These are phyloP conservation scores for Trichoderma aggressivum DNA, from an alignment of 2,329 filamentous ascomycete genomes.

Conservation along the genomic window DNA sequence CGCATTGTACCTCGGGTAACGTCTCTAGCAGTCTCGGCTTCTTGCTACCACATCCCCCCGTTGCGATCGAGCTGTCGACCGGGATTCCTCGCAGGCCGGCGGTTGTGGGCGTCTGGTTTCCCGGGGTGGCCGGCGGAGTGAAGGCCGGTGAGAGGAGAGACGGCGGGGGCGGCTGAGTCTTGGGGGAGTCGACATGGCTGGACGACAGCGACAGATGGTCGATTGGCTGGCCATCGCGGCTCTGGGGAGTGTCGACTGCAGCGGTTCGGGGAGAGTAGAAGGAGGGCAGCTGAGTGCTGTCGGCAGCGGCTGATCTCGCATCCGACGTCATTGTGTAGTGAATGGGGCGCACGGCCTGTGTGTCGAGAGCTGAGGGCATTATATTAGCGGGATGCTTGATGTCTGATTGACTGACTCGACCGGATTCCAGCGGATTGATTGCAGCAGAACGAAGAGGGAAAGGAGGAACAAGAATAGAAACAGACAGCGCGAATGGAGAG, in stretches of 20 bases:
- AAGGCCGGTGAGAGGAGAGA: conserved; percentile 86
- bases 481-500: not conserved
- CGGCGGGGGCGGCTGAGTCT: conserved; percentile 43
- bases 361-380: conserved; percentile 15
- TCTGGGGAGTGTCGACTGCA: conserved; percentile 24
- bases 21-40: conserved; percentile 69
- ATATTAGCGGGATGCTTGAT: not conserved
- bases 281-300: conserved; percentile 40
- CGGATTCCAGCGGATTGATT: not conserved
- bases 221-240: conserved; percentile 27
- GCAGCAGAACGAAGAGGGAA: too few relatives aligned
- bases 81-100: conserved; percentile 51
- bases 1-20: conserved; percentile 84
- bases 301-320: conserved; percentile 13
- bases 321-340: conserved; percentile 7
- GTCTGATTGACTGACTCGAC: not conserved
- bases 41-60: conserved; percentile 59
- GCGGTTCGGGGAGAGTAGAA: conserved; percentile 45
- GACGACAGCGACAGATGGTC: conserved; percentile 39
- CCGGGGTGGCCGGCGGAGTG: conserved; percentile 66
- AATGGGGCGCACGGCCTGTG: conserved; percentile 7
- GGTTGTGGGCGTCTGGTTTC: conserved; percentile 50
- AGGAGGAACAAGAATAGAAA: not conserved
- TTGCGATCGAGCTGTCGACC: conserved; percentile 57
- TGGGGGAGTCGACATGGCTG: conserved; percentile 20